Evolutionary conservation across 306 rosid genomes (phyloP), one percentile per base, ranked within the genome.

Genomic region (Bauhinia variegata): DNA sequence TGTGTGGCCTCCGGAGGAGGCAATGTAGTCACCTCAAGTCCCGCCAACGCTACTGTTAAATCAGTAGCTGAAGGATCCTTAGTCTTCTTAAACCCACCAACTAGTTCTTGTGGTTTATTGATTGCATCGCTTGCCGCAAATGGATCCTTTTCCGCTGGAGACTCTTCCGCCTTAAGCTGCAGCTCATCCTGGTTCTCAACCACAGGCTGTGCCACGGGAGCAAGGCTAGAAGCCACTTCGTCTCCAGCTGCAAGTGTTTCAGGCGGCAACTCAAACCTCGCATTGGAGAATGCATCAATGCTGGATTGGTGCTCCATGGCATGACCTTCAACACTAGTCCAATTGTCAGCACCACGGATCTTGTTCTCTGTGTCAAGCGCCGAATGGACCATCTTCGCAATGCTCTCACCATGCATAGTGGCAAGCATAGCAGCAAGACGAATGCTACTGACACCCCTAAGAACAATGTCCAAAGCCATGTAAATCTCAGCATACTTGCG

Each of bases 341-440:
- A 93, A 23, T 14, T 81, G 0, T 93, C 95, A 7, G 96, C 97
- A 11, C 99, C 97, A 5, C 95, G 92, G 75, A 90, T 83, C 95
- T 88, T 93, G 73, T 79, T 86, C 83, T 93, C 97, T 3, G 85
- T 67, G 65, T 88, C 92, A 5, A 90, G 8, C 2, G 95, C 97
- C 0, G 95, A 90, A 54, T 88, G 99, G 18, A 93, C 99, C 99
- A 93, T 93, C 78, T 88, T 90, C 19, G 99, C 99, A 16, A 93
- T 85, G 69, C 90, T 89, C 1, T 93, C 97, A 4, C 85, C 91
- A 79, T 93, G 99, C 95, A 93, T 64, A 1, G 97, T 75, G 23
- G 90, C 78, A 2, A 93, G 95, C 97, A 93, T 93, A 0, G 97
- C 97, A 6, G 99, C 97, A n/a, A 93, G 96, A 30, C 97, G 84